Evolutionary conservation across 2,329 filamentous ascomycete species (phyloP).

Genomic region (Cercospora brassicicola): DNA sequence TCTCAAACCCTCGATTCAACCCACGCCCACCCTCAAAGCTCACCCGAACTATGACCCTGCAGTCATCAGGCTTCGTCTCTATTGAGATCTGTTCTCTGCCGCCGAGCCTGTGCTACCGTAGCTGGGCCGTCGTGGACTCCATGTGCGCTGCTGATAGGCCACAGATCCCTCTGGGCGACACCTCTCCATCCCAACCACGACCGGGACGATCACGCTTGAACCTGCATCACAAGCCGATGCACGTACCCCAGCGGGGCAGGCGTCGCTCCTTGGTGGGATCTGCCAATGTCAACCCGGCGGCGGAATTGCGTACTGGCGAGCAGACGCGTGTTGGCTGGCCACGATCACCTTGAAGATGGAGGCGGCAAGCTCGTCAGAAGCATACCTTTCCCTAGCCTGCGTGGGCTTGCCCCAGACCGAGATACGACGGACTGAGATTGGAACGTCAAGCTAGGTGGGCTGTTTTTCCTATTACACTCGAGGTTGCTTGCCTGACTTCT

Average conservation of each 20-base stretch:
- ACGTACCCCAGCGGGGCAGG: conserved; percentile 15
- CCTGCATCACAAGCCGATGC: conserved; percentile 11
- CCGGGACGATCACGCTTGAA: conserved; percentile 10
- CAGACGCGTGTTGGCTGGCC: conserved; percentile 2
- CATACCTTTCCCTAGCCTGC: conserved; percentile 2
- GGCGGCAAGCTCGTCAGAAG: conserved; percentile 6
- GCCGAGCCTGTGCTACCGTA: conserved; percentile 6
- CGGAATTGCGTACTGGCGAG: conserved; percentile 13
- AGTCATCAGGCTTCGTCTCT: conserved; percentile 6
- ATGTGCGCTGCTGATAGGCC: conserved; percentile 22
- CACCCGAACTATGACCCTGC: conserved; percentile 13
- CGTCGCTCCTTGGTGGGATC: conserved; percentile 12
- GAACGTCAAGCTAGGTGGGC: background rate
- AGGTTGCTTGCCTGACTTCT: conserved; percentile 4
- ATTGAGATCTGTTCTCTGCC: conserved; percentile 14
- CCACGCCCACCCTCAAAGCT: conserved; percentile 1
- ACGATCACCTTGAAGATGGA: conserved; percentile 2
- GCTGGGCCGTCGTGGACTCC: conserved; percentile 13
- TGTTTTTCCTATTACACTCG: conserved; percentile 10
- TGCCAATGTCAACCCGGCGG: conserved; percentile 13
- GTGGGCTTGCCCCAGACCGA: conserved; percentile 10
- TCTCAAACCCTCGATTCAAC: background rate
- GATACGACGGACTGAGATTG: conserved; percentile 1
- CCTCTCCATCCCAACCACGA: conserved; percentile 10
- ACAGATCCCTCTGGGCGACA: conserved; percentile 7